Base-by-base conservation (phyloP, 75 land plant genomes). In the Gnetum montanum region DNA sequence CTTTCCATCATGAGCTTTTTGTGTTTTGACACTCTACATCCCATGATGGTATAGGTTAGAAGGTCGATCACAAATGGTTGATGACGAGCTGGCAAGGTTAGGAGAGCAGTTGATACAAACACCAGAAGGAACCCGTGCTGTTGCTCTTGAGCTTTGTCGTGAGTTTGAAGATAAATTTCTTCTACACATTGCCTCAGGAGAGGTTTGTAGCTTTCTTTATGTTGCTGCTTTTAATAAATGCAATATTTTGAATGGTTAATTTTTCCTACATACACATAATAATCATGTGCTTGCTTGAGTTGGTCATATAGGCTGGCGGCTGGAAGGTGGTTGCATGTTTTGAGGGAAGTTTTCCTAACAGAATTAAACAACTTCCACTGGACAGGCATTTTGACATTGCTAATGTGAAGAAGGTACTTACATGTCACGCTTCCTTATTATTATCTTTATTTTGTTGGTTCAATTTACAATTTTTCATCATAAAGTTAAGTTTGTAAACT, bases 91-190 rank as follows among this genome's bases (percentile, higher is more conserved):
- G 57, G 81, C 77, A 5, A 90, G 88, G 63, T 80, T 95, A 50
- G 99, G 97, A 45, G 97, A 95, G 54, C 74, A 71, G 37, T 64
- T 84, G 85, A 88, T 95, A 16, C 61, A 83, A 43, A 76, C 83
- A 61, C 34, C 82, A 33, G 99, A 95, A 59, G 99, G 99, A 35
- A 86, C 97, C 19, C 80, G 92, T 29, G 99, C 99, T 22, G 69
- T 95, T 63, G 99, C 97, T 38, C 61, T 95, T 57, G 97, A 95
- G 65, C 93, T 95, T 33, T 95, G 99, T 55, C 79, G 99, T 41
- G 99, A 95, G 66, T 95, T 95, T 84, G 99, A 95, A 64, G 99
- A 95, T 46, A 90, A 67, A 59, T 95, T 95, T 51, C 88, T 95
- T 19, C 85, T 63, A 58, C 92, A 90, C 54, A 81, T 95, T 46